A percentile compares a stretch with the other conserved stretches of the same genome.
Conservation (phyloP, 2,329 filamentous ascomycete species). For the Sclerotinia sclerotiorum region DNA sequence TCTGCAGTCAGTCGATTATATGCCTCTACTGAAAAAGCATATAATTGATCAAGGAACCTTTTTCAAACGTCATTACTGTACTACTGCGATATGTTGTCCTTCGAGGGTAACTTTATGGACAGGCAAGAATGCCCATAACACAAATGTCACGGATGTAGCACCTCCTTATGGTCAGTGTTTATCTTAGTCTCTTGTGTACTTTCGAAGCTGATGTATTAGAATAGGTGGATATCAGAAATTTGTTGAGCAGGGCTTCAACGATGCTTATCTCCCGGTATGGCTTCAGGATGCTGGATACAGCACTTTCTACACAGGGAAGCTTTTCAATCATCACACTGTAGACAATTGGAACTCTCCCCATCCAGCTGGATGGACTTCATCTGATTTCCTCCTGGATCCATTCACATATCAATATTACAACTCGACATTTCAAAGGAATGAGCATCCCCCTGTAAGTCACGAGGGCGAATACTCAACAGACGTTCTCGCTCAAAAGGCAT, state of each 20-base stretch:
- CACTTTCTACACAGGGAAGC: slow-evolving; percentile 73
- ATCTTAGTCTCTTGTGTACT: slow-evolving; percentile 27
- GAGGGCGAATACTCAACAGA: slow-evolving; percentile 52
- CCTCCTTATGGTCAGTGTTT: slow-evolving; percentile 50
- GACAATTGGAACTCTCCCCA: slow-evolving; percentile 61
- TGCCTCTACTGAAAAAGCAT: slow-evolving; percentile 55
- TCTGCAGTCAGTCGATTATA: slow-evolving; percentile 58
- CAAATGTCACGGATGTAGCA: slow-evolving; percentile 54
- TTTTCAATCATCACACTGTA: slow-evolving; percentile 63
- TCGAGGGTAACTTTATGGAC: slow-evolving; percentile 61
- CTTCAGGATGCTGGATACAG: slow-evolving; percentile 67
- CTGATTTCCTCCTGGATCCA: slow-evolving; percentile 62
- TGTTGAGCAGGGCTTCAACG: slow-evolving; percentile 61
- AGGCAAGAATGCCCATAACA: slow-evolving; percentile 62
- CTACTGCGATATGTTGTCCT: slow-evolving; percentile 61
- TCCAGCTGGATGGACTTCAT: slow-evolving; percentile 58
- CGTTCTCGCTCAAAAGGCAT: slow-evolving; percentile 57
- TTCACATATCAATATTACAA: slow-evolving; percentile 69
- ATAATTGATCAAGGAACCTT: slow-evolving; percentile 55
- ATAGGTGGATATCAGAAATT: slow-evolving; percentile 64
- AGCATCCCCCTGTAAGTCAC: slow-evolving; percentile 54
- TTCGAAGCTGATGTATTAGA: slow-evolving; percentile 23
- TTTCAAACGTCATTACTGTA: slow-evolving; percentile 60
- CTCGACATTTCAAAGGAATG: slow-evolving; percentile 61
- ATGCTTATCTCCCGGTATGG: slow-evolving; percentile 69